Percentiles rank a stretch among this genome's conserved stretches.
Evolutionary conservation across 441 rosid genomes (phyloP).

Genomic region (Populus tomentosa): DNA sequence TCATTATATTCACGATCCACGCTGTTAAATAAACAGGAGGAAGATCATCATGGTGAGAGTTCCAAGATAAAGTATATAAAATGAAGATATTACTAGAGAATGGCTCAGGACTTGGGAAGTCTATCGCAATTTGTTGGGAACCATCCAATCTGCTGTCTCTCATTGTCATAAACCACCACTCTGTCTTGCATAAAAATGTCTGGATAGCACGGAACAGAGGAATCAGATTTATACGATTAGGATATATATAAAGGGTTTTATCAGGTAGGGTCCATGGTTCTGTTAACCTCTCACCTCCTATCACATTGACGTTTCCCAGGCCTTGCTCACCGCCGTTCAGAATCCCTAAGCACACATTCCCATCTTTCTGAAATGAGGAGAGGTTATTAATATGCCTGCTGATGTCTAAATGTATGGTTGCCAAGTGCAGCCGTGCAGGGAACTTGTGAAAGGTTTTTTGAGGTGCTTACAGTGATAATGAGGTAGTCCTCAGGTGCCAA

Average conservation of each 20-base stretch:
- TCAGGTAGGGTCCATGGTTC: not conserved
- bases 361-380: conserved; percentile 37
- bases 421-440: not conserved
- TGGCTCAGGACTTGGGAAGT: conserved; percentile 54
- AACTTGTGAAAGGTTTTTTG: not conserved
- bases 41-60: too few relatives aligned
- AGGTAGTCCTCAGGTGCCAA: conserved; percentile 79
- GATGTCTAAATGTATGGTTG: not conserved
- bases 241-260: not conserved
- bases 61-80: too few relatives aligned
- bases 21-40: conserved; percentile 36
- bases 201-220: conserved; percentile 11
- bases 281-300: conserved; percentile 62
- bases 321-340: conserved; percentile 76
- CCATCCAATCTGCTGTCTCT: conserved; percentile 81
- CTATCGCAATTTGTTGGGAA: conserved; percentile 50
- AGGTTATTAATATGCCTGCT: not conserved
- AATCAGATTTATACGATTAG: not conserved
- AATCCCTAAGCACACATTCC: conserved; percentile 85
- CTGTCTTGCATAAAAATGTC: conserved; percentile 86
- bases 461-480: conserved; percentile 62
- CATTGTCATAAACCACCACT: conserved; percentile 70
- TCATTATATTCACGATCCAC: conserved; percentile 30
- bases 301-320: conserved; percentile 52
- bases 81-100: conserved; percentile 15